Base-by-base conservation (phyloP, 345 rosid genomes). In the Gossypioides kirkii region DNA sequence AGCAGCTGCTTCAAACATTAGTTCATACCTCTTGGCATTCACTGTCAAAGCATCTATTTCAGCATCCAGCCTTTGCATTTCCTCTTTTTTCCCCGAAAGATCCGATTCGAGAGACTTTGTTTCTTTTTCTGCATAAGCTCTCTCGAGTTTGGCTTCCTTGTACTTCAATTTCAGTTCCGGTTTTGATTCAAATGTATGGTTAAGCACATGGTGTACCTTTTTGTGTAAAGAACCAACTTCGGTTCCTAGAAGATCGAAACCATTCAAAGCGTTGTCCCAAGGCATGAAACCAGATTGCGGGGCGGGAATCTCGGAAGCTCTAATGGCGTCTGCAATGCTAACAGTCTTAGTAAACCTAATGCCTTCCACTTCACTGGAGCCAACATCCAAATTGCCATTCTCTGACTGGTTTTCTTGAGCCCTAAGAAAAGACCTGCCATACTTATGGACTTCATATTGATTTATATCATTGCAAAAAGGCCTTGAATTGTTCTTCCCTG, bases 251-350 rank as follows among this genome's bases (percentile, higher is more conserved):
- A 26, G 12, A 73, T 72, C 61, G 26, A 82, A 77, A n/a, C 80
- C 76, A 14, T 58, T 46, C 67, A 77, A 63, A 36, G 82, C 82
- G 68, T 71, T 76, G 36, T 73, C 75, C 84, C 86, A 82, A 7
- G 55, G 16, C 6, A 47, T 52, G 38, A 76, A 80, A 60, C 76
- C 43, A 23, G 63, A 73, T 5, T 1, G 55, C 6, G 74, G 64
- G 4, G 84, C 43, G 13, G 78, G 69, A 50, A 77, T n/a, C 46
- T 71, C 65, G 70, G 79, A 82, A 53, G 79, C 84, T 77, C 76
- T 77, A 41, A 80, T 80, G 47, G 87, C 80, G 69, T 79, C 84
- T 2, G 84, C 83, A 49, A 76, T 74, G 73, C 74, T 73, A 7
- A 80, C 70, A 38, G 52, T 73, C 73, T 64, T 64, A 1, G 52